These are phyloP conservation scores for Verticillium isaacii DNA, from an alignment of 2,329 filamentous ascomycete genomes.

Conservation along the genomic window DNA sequence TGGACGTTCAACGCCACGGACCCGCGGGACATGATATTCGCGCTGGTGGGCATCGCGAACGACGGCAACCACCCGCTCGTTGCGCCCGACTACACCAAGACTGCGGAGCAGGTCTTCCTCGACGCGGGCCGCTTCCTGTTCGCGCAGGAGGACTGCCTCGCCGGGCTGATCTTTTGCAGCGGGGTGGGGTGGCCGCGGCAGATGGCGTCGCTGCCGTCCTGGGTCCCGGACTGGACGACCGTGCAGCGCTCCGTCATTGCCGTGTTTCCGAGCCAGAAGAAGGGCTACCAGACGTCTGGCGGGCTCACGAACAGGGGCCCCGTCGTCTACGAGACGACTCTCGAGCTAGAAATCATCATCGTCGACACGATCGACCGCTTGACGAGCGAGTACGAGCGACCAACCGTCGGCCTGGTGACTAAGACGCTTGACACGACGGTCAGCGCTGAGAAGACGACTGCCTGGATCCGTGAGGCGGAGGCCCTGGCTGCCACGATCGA, in stretches of 20 bases:
- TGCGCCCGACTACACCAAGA: not conserved
- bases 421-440: not conserved
- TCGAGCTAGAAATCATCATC: not conserved
- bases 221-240: not conserved
- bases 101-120: not conserved
- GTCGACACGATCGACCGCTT: not conserved
- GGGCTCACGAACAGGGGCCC: not conserved
- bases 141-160: not conserved
- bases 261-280: not conserved
- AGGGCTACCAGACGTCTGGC: not conserved
- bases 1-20: constrained; percentile 1
- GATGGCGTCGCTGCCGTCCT: not conserved
- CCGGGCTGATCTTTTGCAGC: not conserved
- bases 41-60: not conserved
- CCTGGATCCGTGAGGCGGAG: not conserved
- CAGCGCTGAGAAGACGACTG: not conserved
- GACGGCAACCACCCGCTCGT: not conserved
- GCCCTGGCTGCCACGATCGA: not conserved
- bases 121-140: not conserved
- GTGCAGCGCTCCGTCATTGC: not conserved
- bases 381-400: not conserved
- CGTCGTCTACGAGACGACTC: not conserved
- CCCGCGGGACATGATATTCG: not conserved
- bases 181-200: not conserved
- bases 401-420: not conserved